Evolutionary conservation across 495 filamentous ascomycete species (phyloP).

Genomic region (Penicillium steckii): DNA sequence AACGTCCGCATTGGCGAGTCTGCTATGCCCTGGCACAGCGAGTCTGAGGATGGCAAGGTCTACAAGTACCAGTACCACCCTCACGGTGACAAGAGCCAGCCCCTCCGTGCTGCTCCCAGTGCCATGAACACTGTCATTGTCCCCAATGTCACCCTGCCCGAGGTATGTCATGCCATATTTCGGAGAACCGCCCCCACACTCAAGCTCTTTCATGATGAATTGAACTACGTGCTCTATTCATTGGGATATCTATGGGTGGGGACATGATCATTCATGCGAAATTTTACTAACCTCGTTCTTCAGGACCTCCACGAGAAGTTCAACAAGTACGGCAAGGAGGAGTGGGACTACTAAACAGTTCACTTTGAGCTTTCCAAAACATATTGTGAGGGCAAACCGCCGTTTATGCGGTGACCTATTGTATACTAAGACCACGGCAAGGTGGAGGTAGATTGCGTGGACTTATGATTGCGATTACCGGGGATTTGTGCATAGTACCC

Average conservation of each 20-base stretch:
- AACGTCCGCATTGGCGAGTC: constrained; percentile 68
- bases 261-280: neutral
- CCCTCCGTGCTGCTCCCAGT: constrained; percentile 85
- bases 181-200: neutral
- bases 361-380: constrained; percentile 15
- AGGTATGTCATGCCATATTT: constrained; percentile 54
- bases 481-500: constrained; percentile 43
- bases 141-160: constrained; percentile 88
- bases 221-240: too few relatives aligned
- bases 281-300: neutral
- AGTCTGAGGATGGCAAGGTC: constrained; percentile 49
- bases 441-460: constrained; percentile 22
- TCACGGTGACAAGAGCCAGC: constrained; percentile 72
- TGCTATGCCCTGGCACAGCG: constrained; percentile 87
- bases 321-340: constrained; percentile 99
- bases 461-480: constrained; percentile 24
- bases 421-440: constrained; percentile 56
- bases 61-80: constrained; percentile 94
- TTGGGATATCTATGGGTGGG: too few relatives aligned
- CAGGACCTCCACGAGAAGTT: constrained; percentile 89
- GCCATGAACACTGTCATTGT: constrained; percentile 92
- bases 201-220: neutral
- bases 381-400: constrained; percentile 13
- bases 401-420: constrained; percentile 64
- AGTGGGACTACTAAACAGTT: constrained; percentile 45